Evolutionary conservation across 202 grass and related monocot species (phyloP), one percentile per base, ranked within the genome.

Genomic region (Cymbopogon flexuosus): DNA sequence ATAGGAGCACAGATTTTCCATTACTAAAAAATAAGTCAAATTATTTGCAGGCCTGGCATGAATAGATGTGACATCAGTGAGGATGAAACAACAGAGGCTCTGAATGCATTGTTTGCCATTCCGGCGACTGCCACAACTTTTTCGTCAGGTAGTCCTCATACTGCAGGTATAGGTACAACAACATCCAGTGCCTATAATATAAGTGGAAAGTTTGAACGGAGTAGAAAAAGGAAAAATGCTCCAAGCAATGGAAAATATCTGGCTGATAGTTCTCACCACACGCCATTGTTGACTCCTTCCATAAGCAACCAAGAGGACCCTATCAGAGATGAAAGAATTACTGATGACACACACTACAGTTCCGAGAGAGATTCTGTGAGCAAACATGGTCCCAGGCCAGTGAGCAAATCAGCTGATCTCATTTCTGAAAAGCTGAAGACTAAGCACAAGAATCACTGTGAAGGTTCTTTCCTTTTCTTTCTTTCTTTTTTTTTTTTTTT

Each of bases 51-150:
- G 34, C 90, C 88, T 56, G 86, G 90, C 68, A 83, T 80, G 93
- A 97, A 97, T 83, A 87, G 78, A 33, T 97, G 90, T 62, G 86
- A 90, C 41, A 72, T 97, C 43, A 84, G 81, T 68, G 88, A 93
- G 73, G 86, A 97, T 67, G 84, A 93, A 83, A 97, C 93, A 23
- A 97, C 93, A 81, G 31, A 81, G 70, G 88, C 81, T 87, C 78
- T 92, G 61, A 90, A 84, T 80, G 81, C 83, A 80, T 79, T 91
- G 4, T 89, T 91, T 83, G 49, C 75, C 30, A 46, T 70, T 70
- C 73, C 49, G 68, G 63, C 60, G 8, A 75, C 86, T 76, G 85
- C 77, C 14, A 33, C 14, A 58, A 18, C 18, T 56, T 59, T 83
- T 79, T 78, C 65, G 64, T 87, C 65, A 41, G 64, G 42, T 68